Conservation (phyloP, 345 rosid species). For the Camelina sativa region DNA sequence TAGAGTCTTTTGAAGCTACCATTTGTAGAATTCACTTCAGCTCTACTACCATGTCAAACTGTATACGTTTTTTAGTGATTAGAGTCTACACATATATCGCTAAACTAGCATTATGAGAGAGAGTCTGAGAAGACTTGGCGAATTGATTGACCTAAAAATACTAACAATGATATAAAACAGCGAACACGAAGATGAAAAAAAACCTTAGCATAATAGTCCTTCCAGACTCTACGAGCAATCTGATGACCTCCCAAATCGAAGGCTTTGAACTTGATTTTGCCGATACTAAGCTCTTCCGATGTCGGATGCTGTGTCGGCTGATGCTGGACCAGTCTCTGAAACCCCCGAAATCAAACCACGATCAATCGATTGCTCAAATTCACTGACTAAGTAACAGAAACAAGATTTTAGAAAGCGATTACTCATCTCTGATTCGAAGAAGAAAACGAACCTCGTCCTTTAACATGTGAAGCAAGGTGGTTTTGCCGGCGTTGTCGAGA, state of each 20-base stretch:
- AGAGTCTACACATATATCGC: not conserved
- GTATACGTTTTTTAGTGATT: not conserved
- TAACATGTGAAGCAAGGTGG: constrained; percentile 78
- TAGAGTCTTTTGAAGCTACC: not conserved
- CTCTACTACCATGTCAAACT: constrained; percentile 8
- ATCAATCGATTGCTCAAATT: not conserved
- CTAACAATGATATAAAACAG: not conserved
- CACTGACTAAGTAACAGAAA: not conserved
- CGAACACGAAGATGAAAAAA: constrained; percentile 7
- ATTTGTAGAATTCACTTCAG: not conserved
- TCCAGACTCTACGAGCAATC: constrained; percentile 87
- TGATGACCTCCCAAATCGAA: constrained; percentile 90
- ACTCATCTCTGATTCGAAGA: not conserved
- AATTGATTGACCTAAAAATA: constrained; percentile 4
- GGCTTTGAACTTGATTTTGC: constrained; percentile 63
- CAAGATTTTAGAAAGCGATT: not conserved
- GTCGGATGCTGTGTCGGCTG: constrained; percentile 88
- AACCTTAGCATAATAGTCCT: constrained; percentile 84
- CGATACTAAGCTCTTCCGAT: constrained; percentile 36
- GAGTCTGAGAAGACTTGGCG: not conserved
- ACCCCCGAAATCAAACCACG: not conserved
- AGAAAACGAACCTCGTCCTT: constrained; percentile 65
- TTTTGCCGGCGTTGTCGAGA: constrained; percentile 78
- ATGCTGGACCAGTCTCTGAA: constrained; percentile 82
- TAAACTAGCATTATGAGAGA: not conserved